Evolutionary conservation across 225 moss, liverwort and hornwort genomes (phyloP).

Genomic region (Pseudisothecium myosuroides): DNA sequence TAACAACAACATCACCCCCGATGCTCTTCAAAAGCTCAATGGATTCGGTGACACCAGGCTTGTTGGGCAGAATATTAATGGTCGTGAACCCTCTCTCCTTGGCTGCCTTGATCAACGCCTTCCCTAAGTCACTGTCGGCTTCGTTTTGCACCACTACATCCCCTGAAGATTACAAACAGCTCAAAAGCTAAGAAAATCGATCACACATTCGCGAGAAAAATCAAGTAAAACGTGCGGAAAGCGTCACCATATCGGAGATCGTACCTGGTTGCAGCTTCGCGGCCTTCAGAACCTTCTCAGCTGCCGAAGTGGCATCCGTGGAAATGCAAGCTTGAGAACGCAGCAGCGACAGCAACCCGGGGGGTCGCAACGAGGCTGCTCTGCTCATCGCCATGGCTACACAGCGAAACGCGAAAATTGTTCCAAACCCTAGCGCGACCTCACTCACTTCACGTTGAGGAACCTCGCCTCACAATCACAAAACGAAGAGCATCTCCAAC

Average conservation of each 20-base stretch:
- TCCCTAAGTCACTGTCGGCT: constrained; percentile 58
- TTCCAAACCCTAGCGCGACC: neutral
- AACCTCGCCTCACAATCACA: neutral
- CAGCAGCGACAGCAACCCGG: constrained; percentile 1
- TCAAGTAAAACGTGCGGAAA: neutral
- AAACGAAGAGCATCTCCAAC: neutral
- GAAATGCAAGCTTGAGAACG: constrained; percentile 17
- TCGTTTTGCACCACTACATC: constrained; percentile 69
- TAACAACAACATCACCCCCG: constrained; percentile 59
- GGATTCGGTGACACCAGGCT: constrained; percentile 31
- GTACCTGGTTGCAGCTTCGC: constrained; percentile 33
- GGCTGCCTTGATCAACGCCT: constrained; percentile 55
- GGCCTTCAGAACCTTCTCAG: constrained; percentile 24
- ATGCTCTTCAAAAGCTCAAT: constrained; percentile 58
- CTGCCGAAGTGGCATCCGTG: constrained; percentile 24
- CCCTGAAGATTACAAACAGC: constrained; percentile 4
- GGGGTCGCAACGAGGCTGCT: constrained; percentile 6
- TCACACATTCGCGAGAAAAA: neutral
- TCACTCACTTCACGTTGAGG: neutral
- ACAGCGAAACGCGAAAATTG: neutral
- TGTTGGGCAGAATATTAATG: constrained; percentile 50
- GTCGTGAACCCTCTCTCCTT: constrained; percentile 42
- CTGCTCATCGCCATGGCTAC: constrained; percentile 31
- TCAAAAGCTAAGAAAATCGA: neutral
- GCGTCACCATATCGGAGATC: neutral